phyloP scores from a whole-genome alignment of 2,329 filamentous ascomycete genomes.

The Rugonectria rugulosa region DNA sequence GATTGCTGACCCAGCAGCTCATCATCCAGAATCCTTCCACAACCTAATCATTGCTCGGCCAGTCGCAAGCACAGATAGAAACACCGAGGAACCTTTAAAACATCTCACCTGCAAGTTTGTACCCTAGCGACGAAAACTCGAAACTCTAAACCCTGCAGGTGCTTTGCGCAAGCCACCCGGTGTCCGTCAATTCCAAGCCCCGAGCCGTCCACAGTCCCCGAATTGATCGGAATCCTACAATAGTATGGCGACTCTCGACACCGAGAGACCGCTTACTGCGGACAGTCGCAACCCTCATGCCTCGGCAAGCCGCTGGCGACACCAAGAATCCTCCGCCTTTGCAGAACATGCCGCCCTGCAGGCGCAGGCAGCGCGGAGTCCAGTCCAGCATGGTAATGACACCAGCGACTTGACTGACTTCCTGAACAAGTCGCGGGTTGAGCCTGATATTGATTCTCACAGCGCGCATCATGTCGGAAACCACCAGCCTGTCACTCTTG shows the following conservation, averaged over 20 bases:
- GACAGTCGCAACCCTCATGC: slow-evolving; percentile 60
- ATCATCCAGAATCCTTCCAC: neutral
- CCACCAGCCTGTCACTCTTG: slow-evolving; percentile 60
- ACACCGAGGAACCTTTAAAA: too few species aligned
- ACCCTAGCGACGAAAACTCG: slow-evolving; percentile 16
- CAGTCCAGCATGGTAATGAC: slow-evolving; percentile 44
- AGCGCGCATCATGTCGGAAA: slow-evolving; percentile 43
- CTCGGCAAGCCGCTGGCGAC: slow-evolving; percentile 67
- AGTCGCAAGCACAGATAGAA: neutral
- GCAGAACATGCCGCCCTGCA: slow-evolving; percentile 54
- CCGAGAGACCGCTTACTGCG: slow-evolving; percentile 35
- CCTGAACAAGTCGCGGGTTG: slow-evolving; percentile 62
- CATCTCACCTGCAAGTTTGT: slow-evolving; percentile 17
- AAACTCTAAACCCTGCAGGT: slow-evolving; percentile 11
- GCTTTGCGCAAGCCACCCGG: neutral
- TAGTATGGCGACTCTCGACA: slow-evolving; percentile 36
- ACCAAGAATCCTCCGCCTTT: slow-evolving; percentile 68
- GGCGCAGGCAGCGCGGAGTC: slow-evolving; percentile 39
- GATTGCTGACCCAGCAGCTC: neutral
- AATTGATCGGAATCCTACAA: slow-evolving; percentile 10
- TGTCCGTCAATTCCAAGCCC: neutral
- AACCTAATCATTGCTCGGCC: neutral
- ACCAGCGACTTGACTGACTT: slow-evolving; percentile 64
- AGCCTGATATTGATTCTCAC: slow-evolving; percentile 43
- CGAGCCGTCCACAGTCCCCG: neutral